A percentile compares a stretch with the other conserved stretches of the same genome.
Conservation (phyloP, 129 eudicot genomes). For the Escallonia rubra region DNA sequence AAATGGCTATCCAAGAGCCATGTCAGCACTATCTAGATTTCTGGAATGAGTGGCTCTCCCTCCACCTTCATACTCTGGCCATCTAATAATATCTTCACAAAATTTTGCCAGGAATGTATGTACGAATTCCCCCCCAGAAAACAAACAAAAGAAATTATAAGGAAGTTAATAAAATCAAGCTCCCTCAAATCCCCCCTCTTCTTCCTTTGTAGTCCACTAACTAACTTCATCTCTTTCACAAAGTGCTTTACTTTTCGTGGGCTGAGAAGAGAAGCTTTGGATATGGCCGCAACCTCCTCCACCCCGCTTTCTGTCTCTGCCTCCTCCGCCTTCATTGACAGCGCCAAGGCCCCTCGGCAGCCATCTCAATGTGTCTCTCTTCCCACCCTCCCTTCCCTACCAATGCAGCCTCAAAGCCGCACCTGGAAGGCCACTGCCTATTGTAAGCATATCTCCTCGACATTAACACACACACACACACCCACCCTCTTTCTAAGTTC, state of each 20-base stretch:
- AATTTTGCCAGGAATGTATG: too few relatives aligned
- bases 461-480: background rate
- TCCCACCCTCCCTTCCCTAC: slow-evolving; percentile 53
- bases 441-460: slow-evolving; percentile 35
- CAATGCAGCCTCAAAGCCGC: slow-evolving; percentile 40
- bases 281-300: slow-evolving; percentile 61
- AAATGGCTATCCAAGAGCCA: slow-evolving; percentile 54
- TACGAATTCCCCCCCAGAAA: background rate
- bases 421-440: slow-evolving; percentile 55
- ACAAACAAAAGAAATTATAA: too few relatives aligned
- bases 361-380: slow-evolving; percentile 61
- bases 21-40: slow-evolving; percentile 62
- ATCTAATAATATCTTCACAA: too few relatives aligned
- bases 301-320: slow-evolving; percentile 44
- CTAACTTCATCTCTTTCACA: too few relatives aligned
- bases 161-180: background rate
- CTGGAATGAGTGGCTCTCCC: slow-evolving; percentile 47
- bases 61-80: background rate
- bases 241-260: background rate
- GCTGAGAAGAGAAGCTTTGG: slow-evolving; percentile 8
- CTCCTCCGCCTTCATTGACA: slow-evolving; percentile 36
- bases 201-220: too few relatives aligned
- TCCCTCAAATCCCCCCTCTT: background rate
- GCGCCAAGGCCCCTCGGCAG: slow-evolving; percentile 40
- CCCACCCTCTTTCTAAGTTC: too few relatives aligned